Base-by-base conservation (phyloP, 306 rosid species). In the Trichosanthes cucumerina region DNA sequence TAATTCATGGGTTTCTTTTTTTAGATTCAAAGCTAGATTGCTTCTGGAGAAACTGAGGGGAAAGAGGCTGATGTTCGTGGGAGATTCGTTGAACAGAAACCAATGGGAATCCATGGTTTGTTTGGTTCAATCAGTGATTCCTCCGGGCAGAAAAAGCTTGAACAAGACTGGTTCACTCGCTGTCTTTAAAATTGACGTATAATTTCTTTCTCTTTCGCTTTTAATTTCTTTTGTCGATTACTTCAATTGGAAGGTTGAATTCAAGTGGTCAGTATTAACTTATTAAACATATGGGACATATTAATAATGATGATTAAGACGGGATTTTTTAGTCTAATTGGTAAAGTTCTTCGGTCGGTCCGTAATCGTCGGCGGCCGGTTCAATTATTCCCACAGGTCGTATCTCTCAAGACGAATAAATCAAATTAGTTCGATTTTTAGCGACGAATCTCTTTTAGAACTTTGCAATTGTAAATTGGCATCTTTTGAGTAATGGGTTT, bases 31-130 rank as follows among this genome's bases (percentile, higher is more conserved):
- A 80, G 90, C 99, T 15, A 92, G 88, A 74, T 76, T 91, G 78
- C 79, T 95, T 83, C 89, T 95, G 34, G 92, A 95, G 89, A 95
- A 95, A 77, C 84, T 95, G 52, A 91, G 97, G 81, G 92, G 90
- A 83, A 95, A 92, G 90, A 95, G 97, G 89, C 89, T 95, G 18
- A 91, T 95, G 99, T 95, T 95, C 82, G 99, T 95, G 44, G 99
- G 99, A 81, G 99, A 95, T 68, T 95, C 99, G 0, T 46, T 95
- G 90, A 95, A 95, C 56, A 85, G 99, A 66, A 95, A 95, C 82
- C 99, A 95, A 70, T 95, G 99, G 99, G 99, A 95, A 83, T 95
- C 99, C n/a, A 89, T 95, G 97, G 83, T 95, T 75, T 95, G 97
- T 81, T 60, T 95, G 76, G 95, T 84, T 78, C 99, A 95, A 68